Evolutionary conservation across 345 rosid genomes (phyloP).

Genomic region (Hypericum androsaemum): DNA sequence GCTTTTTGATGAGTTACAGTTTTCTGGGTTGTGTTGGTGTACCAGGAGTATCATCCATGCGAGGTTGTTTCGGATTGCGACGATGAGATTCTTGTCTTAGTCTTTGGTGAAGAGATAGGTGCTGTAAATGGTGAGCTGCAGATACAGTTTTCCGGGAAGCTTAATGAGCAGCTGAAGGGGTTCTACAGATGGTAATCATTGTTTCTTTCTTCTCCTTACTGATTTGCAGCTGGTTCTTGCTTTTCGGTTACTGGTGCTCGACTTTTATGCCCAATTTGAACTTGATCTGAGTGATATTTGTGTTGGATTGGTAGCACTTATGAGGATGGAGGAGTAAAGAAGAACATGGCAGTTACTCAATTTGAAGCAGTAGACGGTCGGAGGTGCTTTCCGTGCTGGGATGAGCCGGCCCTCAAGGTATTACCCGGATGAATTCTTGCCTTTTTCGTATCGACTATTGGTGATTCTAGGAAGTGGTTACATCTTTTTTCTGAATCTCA

Average conservation of each 20-base stretch:
- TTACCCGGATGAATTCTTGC: not conserved
- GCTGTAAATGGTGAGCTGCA: constrained; percentile 24
- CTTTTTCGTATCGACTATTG: not conserved
- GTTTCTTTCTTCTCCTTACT: not conserved
- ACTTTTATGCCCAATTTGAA: too few relatives aligned
- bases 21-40: not conserved
- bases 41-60: constrained; percentile 16
- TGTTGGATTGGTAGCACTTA: constrained; percentile 20
- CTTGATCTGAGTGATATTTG: not conserved
- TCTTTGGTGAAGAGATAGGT: constrained; percentile 22
- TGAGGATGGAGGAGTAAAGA: constrained; percentile 23
- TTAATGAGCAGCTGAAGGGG: constrained; percentile 33
- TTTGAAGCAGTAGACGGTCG: constrained; percentile 38
- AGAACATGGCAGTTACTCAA: constrained; percentile 40
- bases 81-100: constrained; percentile 34
- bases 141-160: constrained; percentile 26
- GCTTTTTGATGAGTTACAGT: not conserved
- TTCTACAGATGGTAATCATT: constrained; percentile 30
- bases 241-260: too few relatives aligned
- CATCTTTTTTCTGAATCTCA: too few relatives aligned
- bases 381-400: constrained; percentile 46
- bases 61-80: constrained; percentile 22
- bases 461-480: too few relatives aligned
- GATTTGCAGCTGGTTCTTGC: too few relatives aligned
- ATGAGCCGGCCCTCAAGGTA: constrained; percentile 45